Evolutionary conservation across 495 filamentous ascomycete genomes (phyloP).

Genomic region (Trichoderma asperelloides): DNA sequence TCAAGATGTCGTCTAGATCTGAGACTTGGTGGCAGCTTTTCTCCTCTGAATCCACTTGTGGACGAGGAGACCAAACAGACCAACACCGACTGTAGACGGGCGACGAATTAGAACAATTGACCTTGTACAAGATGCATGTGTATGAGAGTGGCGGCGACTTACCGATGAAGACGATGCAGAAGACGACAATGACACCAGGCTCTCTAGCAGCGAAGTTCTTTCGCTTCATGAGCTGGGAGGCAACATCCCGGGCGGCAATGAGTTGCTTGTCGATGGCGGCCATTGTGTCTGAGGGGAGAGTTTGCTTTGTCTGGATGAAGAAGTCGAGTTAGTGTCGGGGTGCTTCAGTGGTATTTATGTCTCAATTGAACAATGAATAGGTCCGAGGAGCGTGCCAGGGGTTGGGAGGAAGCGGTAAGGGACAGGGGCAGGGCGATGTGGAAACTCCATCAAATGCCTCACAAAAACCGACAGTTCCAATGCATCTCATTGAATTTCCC

Average conservation of each 20-base stretch:
- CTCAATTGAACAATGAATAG: not conserved
- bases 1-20: conserved; percentile 16
- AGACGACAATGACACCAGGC: conserved; percentile 49
- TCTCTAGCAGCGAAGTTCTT: conserved; percentile 41
- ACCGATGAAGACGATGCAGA: conserved; percentile 45
- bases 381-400: not conserved
- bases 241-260: conserved; percentile 38
- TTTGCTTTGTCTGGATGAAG: not conserved
- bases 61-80: conserved; percentile 38
- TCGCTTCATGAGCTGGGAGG: conserved; percentile 38
- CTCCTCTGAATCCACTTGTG: conserved; percentile 32
- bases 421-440: not conserved
- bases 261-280: conserved; percentile 30
- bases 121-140: too few relatives aligned
- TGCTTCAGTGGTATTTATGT: not conserved
- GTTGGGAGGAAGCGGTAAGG: not conserved
- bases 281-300: conserved; percentile 25
- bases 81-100: conserved; percentile 29
- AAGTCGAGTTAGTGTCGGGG: not conserved
- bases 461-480: not conserved
- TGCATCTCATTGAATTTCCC: not conserved
- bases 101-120: not conserved
- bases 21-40: conserved; percentile 23
- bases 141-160: not conserved
- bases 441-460: conserved; percentile 3